Base-by-base conservation (phyloP, 164 flowering plant species). In the Umbellularia californica region DNA sequence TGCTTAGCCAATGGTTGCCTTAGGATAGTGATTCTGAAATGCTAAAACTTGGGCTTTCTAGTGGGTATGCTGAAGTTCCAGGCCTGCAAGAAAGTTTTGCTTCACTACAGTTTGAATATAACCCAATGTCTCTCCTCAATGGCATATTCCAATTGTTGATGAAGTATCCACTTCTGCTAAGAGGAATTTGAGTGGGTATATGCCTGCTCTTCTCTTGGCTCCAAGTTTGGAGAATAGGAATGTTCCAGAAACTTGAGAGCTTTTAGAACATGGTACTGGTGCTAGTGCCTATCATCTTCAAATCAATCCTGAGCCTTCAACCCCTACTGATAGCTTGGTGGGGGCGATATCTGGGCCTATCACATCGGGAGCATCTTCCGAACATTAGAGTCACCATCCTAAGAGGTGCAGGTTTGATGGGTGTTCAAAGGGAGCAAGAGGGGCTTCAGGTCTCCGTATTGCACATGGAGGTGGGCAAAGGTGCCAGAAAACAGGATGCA, bases 401-500 rank as follows among this genome's bases (percentile, higher is more conserved):
- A 90, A 87, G 72, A 89, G 78, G 80, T 92, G 98, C 85, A 87
- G 81, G 75, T 87, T 84, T 76, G 70, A 55, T 7, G 97, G 93
- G 25, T 94, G 97, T 74, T 35, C 80, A 47, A 94, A 92, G 77
- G 97, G 95, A 14, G 98, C 97, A 6, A 81, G 98, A 25, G 97
- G 98, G 19, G 88, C 97, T 62, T 86, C 97, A 1, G 97, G 97
- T 25, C 88, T 92, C 35, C 91, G 97, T 77, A 92, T 94, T 67
- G 94, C 94, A 23, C 98, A 94, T 84, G 98, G 98, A 19, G 97
- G 97, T 24, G 98, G 98, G 41, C 97, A 90, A 78, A 84, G 98
- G 81, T 94, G 98, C 76, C 97, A 92, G 77, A 92, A 86, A 75
- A 88, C 85, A 7, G 97, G 97, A 0, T 95, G 98, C 82, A 85